phyloP scores from a whole-genome alignment of 768 basidiomycete species.

The Leucosporidium scottii region DNA sequence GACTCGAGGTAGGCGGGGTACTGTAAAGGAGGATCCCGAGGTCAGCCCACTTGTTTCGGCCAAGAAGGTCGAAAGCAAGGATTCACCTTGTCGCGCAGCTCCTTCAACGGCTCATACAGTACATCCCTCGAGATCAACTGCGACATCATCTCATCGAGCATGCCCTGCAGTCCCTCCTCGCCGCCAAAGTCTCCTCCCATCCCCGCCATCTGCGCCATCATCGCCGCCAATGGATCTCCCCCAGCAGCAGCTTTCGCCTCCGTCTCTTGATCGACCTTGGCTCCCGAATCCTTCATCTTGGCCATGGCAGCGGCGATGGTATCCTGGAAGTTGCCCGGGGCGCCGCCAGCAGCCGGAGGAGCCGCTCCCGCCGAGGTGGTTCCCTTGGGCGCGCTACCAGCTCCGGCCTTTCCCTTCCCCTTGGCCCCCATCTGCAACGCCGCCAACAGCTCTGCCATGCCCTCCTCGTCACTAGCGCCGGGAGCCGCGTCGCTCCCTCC shows the following conservation, averaged over 20 bases:
- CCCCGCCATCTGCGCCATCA: conserved; percentile 38
- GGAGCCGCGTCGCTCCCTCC: not conserved
- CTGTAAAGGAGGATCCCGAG: conserved; percentile 42
- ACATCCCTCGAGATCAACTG: conserved; percentile 74
- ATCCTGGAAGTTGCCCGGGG: conserved; percentile 55
- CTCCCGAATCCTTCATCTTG: conserved; percentile 55
- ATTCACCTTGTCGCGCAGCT: conserved; percentile 61
- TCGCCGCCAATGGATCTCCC: conserved; percentile 36
- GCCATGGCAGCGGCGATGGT: conserved; percentile 66
- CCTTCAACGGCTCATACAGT: conserved; percentile 78
- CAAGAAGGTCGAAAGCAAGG: not conserved
- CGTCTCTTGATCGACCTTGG: conserved; percentile 4
- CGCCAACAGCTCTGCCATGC: too few species aligned
- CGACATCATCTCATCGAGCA: conserved; percentile 74
- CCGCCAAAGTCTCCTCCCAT: conserved; percentile 39
- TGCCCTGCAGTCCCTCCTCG: conserved; percentile 49
- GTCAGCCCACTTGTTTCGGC: not conserved
- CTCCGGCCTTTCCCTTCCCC: not conserved
- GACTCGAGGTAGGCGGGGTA: conserved; percentile 68
- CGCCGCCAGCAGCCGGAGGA: conserved; percentile 28
- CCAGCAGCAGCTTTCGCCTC: conserved; percentile 5
- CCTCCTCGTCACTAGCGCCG: too few species aligned
- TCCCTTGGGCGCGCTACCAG: not conserved
- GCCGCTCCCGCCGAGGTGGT: conserved; percentile 1
- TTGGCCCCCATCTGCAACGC: not conserved